Percentiles rank a stretch among this genome's conserved stretches.
Conservation (phyloP, 305 asterid species). For the Solanum chacoense region DNA sequence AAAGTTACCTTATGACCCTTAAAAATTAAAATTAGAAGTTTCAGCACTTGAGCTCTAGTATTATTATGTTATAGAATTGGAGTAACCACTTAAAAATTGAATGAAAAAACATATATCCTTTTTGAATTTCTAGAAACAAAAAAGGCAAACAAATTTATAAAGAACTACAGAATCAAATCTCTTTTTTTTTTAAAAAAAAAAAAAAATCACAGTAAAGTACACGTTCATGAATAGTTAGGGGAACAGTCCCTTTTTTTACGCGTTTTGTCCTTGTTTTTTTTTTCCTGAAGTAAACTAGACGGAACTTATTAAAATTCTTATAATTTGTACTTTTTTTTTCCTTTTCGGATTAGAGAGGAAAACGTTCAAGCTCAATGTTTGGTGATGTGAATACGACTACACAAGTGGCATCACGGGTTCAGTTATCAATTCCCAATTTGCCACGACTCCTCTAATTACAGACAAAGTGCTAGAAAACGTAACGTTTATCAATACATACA, state of each 20-base stretch:
- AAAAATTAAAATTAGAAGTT: not conserved
- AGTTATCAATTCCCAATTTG: not conserved
- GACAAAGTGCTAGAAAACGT: not conserved
- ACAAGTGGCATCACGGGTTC: not conserved
- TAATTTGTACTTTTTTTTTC: not conserved
- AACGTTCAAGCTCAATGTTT: not conserved
- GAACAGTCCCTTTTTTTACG: not conserved
- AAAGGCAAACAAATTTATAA: not conserved
- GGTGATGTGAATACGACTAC: not conserved
- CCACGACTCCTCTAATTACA: not conserved
- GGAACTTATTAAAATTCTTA: not conserved
- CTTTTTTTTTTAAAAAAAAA: no score
- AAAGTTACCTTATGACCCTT: not conserved
- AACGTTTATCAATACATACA: not conserved
- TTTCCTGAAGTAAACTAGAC: not conserved
- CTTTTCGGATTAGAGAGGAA: not conserved
- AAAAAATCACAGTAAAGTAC: not conserved
- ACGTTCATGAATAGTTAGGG: not conserved
- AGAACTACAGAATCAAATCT: not conserved
- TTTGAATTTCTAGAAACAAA: not conserved
- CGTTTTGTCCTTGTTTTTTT: not conserved
- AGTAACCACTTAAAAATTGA: not conserved
- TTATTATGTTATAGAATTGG: no score
- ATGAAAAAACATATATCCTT: not conserved
- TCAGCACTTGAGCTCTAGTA: not conserved